Base-by-base conservation (phyloP, 2,329 filamentous ascomycete genomes). In the Sporothrix sp. region DNA sequence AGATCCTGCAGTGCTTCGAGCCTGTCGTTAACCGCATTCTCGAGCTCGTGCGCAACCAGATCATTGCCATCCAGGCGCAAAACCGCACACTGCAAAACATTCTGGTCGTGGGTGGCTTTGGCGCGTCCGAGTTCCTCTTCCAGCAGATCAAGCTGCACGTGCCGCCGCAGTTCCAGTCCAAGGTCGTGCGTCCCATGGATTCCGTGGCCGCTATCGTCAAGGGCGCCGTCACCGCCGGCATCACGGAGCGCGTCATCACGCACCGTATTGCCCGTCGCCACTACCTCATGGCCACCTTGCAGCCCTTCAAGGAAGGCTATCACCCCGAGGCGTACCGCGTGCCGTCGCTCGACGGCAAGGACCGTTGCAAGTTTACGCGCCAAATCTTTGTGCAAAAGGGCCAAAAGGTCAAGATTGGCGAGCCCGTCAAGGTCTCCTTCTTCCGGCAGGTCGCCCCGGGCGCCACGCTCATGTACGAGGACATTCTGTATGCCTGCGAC, bases 321-420 rank as follows among this genome's bases (percentile, higher is more conserved):
- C 93, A 98, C 66, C 93, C 93, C 10, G 93, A 98, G 68, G 90
- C 94, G 48, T 98, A 97, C 73, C 89, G 93, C 64, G 93, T 97
- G 21, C 93, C 93, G 16, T 95, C 87, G 56, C 78, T 98, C 51
- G 93, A 98, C 61, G 93, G 93, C 62, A 95, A 96, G 68, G 93
- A 98, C 63, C 81, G 93, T 54, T 98, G 93, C 84, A 97, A 97
- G 71, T 97, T 97, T 66, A 97, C 93, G 1, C 77, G 93, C 49
- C 93, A 98, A 65, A 97, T 98, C 51, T 98, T 97, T 61, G 91
- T 98, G 57, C 93, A 96, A 63, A 97, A 96, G 72, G 93, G 93
- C 14, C 93, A 98, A 68, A 85, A 94, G 67, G 90, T 98, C 70
- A 97, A 97, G 82, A 97, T 95, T 66, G 93, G 93, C 61, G 93